phyloP scores from a whole-genome alignment of 1,284 basidiomycete genomes.

The Trichosporon asahii region DNA sequence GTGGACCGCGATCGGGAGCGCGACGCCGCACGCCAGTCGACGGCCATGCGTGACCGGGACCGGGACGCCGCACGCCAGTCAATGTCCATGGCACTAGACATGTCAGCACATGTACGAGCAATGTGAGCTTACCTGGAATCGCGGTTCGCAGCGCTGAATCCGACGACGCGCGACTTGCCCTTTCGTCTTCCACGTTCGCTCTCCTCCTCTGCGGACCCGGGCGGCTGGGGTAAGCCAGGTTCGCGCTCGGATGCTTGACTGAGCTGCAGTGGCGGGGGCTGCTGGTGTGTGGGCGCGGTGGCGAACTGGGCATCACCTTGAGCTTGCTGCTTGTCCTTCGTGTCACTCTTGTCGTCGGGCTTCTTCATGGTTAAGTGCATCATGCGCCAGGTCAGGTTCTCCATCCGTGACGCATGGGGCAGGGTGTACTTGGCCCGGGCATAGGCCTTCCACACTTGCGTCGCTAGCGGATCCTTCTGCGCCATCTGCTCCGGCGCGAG shows the following conservation, averaged over 20 bases:
- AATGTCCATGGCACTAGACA: slow-evolving; percentile 59
- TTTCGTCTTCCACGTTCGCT: slow-evolving; percentile 56
- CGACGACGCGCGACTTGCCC: slow-evolving; percentile 54
- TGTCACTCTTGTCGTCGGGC: slow-evolving; percentile 29
- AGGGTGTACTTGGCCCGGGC: slow-evolving; percentile 79
- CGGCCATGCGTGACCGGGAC: slow-evolving; percentile 82
- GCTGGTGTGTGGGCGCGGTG: slow-evolving; percentile 8
- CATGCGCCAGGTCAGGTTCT: slow-evolving; percentile 96
- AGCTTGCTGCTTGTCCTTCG: slow-evolving; percentile 11
- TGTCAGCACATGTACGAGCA: slow-evolving; percentile 12
- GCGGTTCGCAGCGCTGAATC: slow-evolving; percentile 47
- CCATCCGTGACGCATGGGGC: slow-evolving; percentile 91
- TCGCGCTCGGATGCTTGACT: background rate
- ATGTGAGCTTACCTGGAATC: slow-evolving; percentile 23
- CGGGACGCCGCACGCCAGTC: slow-evolving; percentile 92
- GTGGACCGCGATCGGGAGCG: slow-evolving; percentile 52
- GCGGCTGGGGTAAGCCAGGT: background rate
- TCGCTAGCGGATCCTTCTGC: slow-evolving; percentile 78
- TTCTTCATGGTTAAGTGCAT: slow-evolving; percentile 85
- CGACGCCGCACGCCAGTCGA: slow-evolving; percentile 55
- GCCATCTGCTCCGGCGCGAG: slow-evolving; percentile 45
- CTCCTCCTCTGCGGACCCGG: slow-evolving; percentile 15
- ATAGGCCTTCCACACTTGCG: slow-evolving; percentile 97
- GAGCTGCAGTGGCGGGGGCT: background rate
- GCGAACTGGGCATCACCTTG: background rate